Base-by-base conservation (phyloP, 352 stramenopile genomes). In the Phytopythium delawarense region DNA sequence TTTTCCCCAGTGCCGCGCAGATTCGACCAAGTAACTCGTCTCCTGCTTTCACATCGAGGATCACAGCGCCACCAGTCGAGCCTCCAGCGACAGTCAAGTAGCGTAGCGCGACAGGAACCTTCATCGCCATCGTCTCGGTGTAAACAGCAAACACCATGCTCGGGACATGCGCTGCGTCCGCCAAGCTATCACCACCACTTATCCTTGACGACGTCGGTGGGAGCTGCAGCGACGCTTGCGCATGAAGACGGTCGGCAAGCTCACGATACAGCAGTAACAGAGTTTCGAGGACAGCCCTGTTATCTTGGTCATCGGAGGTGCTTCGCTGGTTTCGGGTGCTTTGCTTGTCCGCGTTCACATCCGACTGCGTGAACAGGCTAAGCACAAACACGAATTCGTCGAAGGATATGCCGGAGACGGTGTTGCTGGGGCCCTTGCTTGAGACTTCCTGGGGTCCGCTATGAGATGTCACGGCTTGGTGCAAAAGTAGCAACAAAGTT, bases 1-100 rank as follows among this genome's bases (percentile, higher is more conserved):
- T 67, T 15, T 71, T 75, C 50, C 64, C 67, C 44, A 86, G 62
- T 8, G 73, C 70, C 21, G 66, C 48, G 28, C 75, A 84, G 48
- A 84, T 46, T 30, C 78, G 75, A 32, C 75, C 69, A 20, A 87
- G 64, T n/a, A 82, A 40, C 28, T 75, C 64, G 46, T 84, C 71
- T 21, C 67, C 75, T 18, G 56, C 37, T 57, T 79, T 82, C 2
- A 25, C 23, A 18, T 87, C 73, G 7, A 87, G 58, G 18, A 87
- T 42, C 42, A 83, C 64, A 35, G 80, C 54, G 18, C 63, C 15
- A 46, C 71, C 81, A 11, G 58, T 57, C 23, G n/a, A 59, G 61
- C 69, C 76, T 13, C 51, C 44, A 4, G 49, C 55, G 7, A 34
- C 40, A 21, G 78, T 61, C 13, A 87, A 60, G 64, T 78, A 69